These are phyloP conservation scores for Akanthomyces lecanii DNA, from an alignment of 2,329 filamentous ascomycete species.

Conservation along the genomic window DNA sequence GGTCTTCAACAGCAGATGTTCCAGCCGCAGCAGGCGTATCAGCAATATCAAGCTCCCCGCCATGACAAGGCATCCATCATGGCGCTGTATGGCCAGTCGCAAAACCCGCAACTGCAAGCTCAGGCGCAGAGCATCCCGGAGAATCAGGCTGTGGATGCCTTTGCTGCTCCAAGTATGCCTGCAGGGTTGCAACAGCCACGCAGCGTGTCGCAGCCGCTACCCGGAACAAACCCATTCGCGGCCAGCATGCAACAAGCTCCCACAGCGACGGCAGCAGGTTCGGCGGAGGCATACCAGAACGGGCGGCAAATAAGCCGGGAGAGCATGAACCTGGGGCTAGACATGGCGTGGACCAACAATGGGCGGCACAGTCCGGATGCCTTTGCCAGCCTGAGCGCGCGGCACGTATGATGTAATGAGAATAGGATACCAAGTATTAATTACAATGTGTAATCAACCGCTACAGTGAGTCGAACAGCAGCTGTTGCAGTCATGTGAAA, in stretches of 20 bases:
- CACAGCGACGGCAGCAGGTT: slow-evolving; percentile 20
- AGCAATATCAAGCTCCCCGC: slow-evolving; percentile 40
- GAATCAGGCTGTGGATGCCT: slow-evolving; percentile 25
- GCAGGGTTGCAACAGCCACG: slow-evolving; percentile 24
- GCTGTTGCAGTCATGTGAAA: neutral
- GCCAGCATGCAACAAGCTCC: slow-evolving; percentile 25
- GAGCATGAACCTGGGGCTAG: slow-evolving; percentile 63
- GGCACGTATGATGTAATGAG: slow-evolving; percentile 41
- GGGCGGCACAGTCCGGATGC: slow-evolving; percentile 76
- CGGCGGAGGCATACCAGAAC: slow-evolving; percentile 41
- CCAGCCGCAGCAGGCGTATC: slow-evolving; percentile 28
- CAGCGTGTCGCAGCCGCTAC: slow-evolving; percentile 31
- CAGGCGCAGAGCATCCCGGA: slow-evolving; percentile 28
- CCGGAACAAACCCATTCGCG: slow-evolving; percentile 55
- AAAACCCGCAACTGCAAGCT: slow-evolving; percentile 32
- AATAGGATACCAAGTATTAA: slow-evolving; percentile 16
- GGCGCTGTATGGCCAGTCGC: slow-evolving; percentile 65
- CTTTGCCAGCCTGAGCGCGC: slow-evolving; percentile 69
- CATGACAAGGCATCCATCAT: slow-evolving; percentile 72
- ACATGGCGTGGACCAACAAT: slow-evolving; percentile 62
- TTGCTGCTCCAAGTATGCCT: slow-evolving; percentile 22
- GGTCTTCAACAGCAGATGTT: slow-evolving; percentile 19
- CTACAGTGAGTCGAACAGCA: neutral
- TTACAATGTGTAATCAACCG: slow-evolving; percentile 11
- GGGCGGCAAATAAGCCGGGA: slow-evolving; percentile 53